These are phyloP conservation scores for Fremontodendron californicum DNA, from an alignment of 345 rosid genomes.

Conservation along the genomic window DNA sequence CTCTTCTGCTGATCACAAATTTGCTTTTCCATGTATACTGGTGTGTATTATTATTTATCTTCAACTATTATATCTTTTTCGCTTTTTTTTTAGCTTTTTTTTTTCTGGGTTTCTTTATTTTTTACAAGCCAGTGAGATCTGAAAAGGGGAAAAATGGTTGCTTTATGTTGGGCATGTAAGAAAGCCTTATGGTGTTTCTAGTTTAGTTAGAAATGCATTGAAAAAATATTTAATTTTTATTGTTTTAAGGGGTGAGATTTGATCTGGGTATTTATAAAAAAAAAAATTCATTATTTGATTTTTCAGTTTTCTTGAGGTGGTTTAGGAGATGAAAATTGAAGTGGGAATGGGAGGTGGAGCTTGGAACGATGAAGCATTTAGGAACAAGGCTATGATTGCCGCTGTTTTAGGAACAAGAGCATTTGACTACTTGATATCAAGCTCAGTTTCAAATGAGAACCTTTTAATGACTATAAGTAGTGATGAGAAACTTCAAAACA, in stretches of 20 bases:
- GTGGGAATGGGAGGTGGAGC: conserved; percentile 44
- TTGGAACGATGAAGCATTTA: conserved; percentile 87
- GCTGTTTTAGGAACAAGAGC: conserved; percentile 80
- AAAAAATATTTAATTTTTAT: neutral
- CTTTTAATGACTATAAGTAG: conserved; percentile 52
- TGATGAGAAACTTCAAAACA: conserved; percentile 72
- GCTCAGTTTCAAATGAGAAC: conserved; percentile 64
- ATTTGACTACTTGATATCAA: conserved; percentile 61
- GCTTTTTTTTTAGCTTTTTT: conserved; percentile 9
- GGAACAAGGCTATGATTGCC: conserved; percentile 51
- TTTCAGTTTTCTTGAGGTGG: neutral
- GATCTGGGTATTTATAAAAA: conserved; percentile 17
- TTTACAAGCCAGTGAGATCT: conserved; percentile 40
- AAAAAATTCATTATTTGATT: neutral
- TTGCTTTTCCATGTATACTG: conserved; percentile 17
- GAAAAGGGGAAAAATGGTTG: conserved; percentile 20
- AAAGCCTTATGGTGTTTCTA: conserved; percentile 10
- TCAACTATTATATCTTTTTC: conserved; percentile 10
- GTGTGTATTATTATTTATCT: conserved; percentile 27
- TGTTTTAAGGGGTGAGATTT: conserved; percentile 16
- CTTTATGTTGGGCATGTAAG: conserved; percentile 2
- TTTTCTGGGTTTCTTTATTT: conserved; percentile 24
- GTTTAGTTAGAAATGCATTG: conserved; percentile 19
- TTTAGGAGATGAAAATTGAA: conserved; percentile 47
- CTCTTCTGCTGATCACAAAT: conserved; percentile 21